These are phyloP conservation scores for Fusarium dlaminii DNA, from an alignment of 2,329 filamentous ascomycete genomes.

Conservation along the genomic window DNA sequence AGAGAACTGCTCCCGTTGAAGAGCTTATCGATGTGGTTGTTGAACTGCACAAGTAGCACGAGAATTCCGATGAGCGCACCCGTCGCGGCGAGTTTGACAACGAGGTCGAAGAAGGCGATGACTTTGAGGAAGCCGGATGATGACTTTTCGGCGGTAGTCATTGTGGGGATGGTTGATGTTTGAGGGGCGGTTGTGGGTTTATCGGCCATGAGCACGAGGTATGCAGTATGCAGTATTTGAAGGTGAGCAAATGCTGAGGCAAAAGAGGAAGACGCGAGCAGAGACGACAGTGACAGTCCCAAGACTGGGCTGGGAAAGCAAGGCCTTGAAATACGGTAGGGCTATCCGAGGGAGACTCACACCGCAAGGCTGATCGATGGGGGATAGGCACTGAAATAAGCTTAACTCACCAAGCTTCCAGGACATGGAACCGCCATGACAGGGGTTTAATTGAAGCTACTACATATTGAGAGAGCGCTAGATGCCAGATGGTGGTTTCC, in stretches of 20 bases:
- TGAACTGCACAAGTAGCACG: constrained; percentile 21
- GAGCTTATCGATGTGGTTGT: neutral
- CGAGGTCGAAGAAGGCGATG: constrained; percentile 26
- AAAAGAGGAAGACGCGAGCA: neutral
- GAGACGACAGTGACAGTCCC: neutral
- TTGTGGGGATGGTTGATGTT: neutral
- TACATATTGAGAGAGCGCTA: constrained; percentile 5
- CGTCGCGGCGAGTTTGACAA: constrained; percentile 25
- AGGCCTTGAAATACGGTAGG: constrained; percentile 21
- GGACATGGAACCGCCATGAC: constrained; percentile 16
- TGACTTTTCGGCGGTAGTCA: constrained; percentile 12
- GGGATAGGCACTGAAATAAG: constrained; percentile 15
- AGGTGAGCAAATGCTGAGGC: neutral
- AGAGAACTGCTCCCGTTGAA: neutral
- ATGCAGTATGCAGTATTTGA: neutral
- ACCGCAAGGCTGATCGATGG: constrained; percentile 5
- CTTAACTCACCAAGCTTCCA: constrained; percentile 4
- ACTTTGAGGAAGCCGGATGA: constrained; percentile 27
- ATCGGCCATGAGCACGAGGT: constrained; percentile 11
- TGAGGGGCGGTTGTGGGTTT: neutral
- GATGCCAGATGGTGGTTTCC: neutral
- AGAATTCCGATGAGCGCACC: constrained; percentile 34
- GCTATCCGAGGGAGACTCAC: neutral
- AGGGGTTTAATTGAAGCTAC: constrained; percentile 5
- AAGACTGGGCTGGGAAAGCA: neutral